These are phyloP conservation scores for Candida ficus DNA, from an alignment of 805 yeast species.

Conservation along the genomic window DNA sequence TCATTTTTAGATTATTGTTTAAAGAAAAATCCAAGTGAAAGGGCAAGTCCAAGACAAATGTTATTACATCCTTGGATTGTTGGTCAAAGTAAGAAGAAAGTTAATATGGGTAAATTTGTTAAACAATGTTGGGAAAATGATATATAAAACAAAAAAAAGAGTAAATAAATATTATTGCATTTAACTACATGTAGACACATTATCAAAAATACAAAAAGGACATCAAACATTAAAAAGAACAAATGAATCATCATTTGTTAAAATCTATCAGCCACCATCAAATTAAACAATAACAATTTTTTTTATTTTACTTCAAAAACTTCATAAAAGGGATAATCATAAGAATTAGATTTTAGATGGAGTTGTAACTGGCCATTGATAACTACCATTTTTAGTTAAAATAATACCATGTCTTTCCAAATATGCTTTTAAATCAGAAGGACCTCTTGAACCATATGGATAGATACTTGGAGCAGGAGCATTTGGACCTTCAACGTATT, in stretches of 20 bases:
- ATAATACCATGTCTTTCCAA: slow-evolving; percentile 67
- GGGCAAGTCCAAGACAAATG: slow-evolving; percentile 95
- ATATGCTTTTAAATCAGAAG: slow-evolving; percentile 56
- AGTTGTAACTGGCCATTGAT: slow-evolving; percentile 88
- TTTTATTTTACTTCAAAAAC: not conserved
- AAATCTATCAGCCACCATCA: slow-evolving; percentile 1
- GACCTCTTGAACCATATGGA: slow-evolving; percentile 92
- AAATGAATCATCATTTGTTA: not conserved
- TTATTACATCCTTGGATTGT: slow-evolving; percentile 88
- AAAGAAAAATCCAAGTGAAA: slow-evolving; percentile 67
- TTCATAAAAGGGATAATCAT: too few relatives aligned
- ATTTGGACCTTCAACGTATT: slow-evolving; percentile 66
- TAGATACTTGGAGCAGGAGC: slow-evolving; percentile 66
- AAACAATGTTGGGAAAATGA: slow-evolving; percentile 33
- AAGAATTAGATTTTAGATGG: slow-evolving; percentile 24
- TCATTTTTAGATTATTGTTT: slow-evolving; percentile 78
- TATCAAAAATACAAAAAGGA: not conserved
- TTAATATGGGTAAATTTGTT: slow-evolving; percentile 85
- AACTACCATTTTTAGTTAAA: slow-evolving; percentile 56
- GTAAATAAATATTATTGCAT: too few relatives aligned
- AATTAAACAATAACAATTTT: not conserved
- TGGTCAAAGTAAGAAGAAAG: slow-evolving; percentile 66
- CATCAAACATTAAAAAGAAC: slow-evolving; percentile 1
- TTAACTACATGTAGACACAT: not conserved
- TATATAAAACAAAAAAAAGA: not conserved